Conservation (phyloP, 768 basidiomycete species). For the Tremella mesenterica region DNA sequence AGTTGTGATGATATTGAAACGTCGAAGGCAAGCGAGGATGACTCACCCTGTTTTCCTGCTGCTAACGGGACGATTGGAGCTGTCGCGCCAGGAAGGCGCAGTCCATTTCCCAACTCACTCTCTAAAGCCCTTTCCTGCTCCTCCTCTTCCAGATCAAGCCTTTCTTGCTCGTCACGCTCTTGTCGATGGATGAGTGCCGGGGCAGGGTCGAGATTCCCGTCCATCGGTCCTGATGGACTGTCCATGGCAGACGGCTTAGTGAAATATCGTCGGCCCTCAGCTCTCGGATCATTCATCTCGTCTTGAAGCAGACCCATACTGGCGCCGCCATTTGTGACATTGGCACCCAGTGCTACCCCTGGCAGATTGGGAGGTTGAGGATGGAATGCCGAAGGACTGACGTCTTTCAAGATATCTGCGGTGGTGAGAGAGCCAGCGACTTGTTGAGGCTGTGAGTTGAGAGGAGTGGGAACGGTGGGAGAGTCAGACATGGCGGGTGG, state of each 20-base stretch:
- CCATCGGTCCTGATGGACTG: slow-evolving; percentile 20
- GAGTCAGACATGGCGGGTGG: slow-evolving; percentile 18
- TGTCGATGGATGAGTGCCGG: slow-evolving; percentile 15
- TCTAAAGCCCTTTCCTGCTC: slow-evolving; percentile 18
- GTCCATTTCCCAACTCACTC: too few species aligned
- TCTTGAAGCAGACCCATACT: neutral
- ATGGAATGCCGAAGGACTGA: slow-evolving; percentile 15
- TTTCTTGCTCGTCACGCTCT: slow-evolving; percentile 31
- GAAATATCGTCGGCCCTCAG: too few species aligned
- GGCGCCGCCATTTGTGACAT: slow-evolving; percentile 1
- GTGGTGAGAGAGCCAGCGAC: neutral
- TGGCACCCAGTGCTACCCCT: slow-evolving; percentile 2
- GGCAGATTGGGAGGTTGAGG: neutral
- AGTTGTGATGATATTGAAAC: neutral
- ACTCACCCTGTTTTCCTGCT: neutral
- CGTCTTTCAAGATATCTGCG: neutral
- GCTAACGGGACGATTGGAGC: neutral
- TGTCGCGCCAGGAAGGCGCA: too few species aligned
- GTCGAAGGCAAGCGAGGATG: neutral
- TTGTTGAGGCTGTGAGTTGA: neutral
- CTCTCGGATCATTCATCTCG: neutral
- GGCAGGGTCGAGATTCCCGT: slow-evolving; percentile 22
- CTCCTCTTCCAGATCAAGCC: slow-evolving; percentile 35
- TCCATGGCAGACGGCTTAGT: slow-evolving; percentile 16
- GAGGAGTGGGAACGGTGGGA: slow-evolving; percentile 2